A percentile compares a stretch with the other conserved stretches of the same genome.
Conservation (phyloP, 2,329 filamentous ascomycete genomes). For the Aspergillus versicolor region DNA sequence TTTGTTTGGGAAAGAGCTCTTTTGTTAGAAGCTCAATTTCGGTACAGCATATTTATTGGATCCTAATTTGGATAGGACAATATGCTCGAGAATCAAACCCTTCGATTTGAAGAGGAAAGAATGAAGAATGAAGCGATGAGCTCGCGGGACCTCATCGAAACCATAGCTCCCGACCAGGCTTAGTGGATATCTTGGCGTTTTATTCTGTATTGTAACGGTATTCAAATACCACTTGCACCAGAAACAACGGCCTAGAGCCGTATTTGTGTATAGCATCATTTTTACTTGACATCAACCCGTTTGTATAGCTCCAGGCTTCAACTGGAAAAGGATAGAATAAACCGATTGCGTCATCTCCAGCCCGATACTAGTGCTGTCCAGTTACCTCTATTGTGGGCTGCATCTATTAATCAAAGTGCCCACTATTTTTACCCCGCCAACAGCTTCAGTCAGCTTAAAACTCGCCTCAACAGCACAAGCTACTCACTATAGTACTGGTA, state of each 20-base stretch:
- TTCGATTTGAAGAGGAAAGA: neutral
- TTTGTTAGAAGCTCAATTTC: neutral
- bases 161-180: neutral
- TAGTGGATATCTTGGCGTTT: slow-evolving; percentile 7
- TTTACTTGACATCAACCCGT: neutral
- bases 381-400: neutral
- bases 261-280: neutral
- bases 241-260: neutral
- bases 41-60: neutral
- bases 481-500: neutral
- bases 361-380: neutral
- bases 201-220: neutral
- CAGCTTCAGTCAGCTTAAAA: neutral
- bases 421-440: neutral
- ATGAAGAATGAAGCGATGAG: neutral
- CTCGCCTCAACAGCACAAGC: neutral
- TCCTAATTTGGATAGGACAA: neutral
- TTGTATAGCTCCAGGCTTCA: neutral
- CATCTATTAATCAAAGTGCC: neutral
- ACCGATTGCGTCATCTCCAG: neutral
- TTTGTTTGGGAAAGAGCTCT: neutral
- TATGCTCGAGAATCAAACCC: neutral
- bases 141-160: neutral
- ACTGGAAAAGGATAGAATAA: neutral
- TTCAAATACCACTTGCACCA: neutral